Evolutionary conservation across 768 basidiomycete genomes (phyloP), one percentile per base, ranked within the genome.

Genomic region (Pleurotus sapidus): DNA sequence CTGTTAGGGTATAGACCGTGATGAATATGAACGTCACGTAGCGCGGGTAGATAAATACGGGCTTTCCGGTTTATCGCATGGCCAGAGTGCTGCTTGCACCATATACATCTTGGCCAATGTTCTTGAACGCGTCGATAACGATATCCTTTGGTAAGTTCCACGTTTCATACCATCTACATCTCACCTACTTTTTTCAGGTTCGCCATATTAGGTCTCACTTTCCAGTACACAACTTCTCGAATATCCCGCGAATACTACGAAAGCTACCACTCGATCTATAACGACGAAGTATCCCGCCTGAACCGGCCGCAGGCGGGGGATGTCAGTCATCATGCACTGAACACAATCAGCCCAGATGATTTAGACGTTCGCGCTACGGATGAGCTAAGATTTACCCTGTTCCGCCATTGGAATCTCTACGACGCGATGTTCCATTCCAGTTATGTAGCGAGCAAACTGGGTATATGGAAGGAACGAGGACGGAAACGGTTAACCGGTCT

Each of bases 341-440:
- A 79, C 54, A 81, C 86, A 0, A 73, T 86, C 23, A 83, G 81
- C 60, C 91, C 96, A 1, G 95, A 98, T 63, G 95, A 98, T 67
- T 75, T 79, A 57, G 84, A 87, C 27, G 85, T 99, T 61, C 84
- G 92, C 39, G 78, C 88, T 40, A 87, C 85, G 30, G 93, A 95
- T 51, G 97, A 99, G 70, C 76, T 98, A 55, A 82, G 97, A 23
- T 98, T 99, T 70, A 95, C 88, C 74, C 81, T 98, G 55, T 95
- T 95, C 68, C 82, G 96, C 57, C 97, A 98, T 74, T 99, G 97
- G 97, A 98, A 90, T 27, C 73, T 99, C 46, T 98, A 98, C 67
- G 97, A 99, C 66, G 87, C 95, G 9, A 98, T 99, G 97, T 88
- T 88, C 65, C 96, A 99, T 70, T 97, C 95, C 3, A 91, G 91